Evolutionary conservation across 1,284 basidiomycete genomes (phyloP), one percentile per base, ranked within the genome.

Genomic region (Rhodotorula sp.): DNA sequence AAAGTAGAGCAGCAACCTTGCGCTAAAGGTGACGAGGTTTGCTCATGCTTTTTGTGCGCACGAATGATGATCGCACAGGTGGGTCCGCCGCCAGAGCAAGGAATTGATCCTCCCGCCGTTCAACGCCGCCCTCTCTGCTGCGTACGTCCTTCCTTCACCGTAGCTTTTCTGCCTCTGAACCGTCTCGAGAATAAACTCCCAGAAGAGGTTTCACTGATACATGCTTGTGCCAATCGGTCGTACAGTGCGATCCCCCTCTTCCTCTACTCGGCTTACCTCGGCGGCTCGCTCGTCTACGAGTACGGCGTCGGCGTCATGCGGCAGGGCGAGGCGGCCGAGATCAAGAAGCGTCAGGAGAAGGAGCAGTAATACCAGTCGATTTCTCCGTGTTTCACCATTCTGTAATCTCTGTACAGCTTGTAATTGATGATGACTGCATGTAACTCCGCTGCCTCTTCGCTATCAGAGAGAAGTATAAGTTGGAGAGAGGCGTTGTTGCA

Each of bases 291-390:
- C 37, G 78, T 79, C 0, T 78, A 79, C 69, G 75, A 79, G 69
- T 77, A 78, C 62, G 75, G 74, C 3, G 71, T 77, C 49, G 77
- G 79, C 29, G 76, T 79, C 12, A 75, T 78, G 73, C 61, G 77
- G 42, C 79, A 78, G 62, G 78, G 77, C 15, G 57, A 65, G 17
- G 77, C 75, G 49, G 72, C 72, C 24, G 69, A 76, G n/a, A 62
- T 67, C n/a, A 56, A 42, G 29, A 55, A 51, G 59, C 54, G 42
- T 33, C 48, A 60, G 57, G 22, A 62, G 59, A 57, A 62, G 58
- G 62, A 64, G 62, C 26, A 60, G 71, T 71, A 54, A 81, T 80
- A 24, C n/a, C 48, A 24, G 20, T 46, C 20, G 24, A 24, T 18
- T 18, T 49, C 24, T 20, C 22, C 7, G 22, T 49, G 48, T 49